Conservation (phyloP, 352 stramenopile genomes). For the Pythium monospermum region DNA sequence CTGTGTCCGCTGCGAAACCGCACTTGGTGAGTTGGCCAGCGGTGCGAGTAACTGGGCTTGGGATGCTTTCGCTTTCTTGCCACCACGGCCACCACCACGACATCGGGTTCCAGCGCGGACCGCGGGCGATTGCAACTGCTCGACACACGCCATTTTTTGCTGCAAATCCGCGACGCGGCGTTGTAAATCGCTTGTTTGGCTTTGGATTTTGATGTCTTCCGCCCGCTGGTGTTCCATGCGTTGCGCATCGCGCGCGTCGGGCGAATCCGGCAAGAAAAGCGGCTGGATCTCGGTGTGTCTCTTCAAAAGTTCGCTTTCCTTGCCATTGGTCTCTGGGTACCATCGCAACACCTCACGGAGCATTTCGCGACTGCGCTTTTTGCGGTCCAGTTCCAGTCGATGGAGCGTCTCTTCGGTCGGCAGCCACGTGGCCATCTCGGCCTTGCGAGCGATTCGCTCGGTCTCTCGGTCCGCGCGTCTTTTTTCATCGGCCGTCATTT, state of each 20-base stretch:
- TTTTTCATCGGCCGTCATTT: slow-evolving; percentile 39
- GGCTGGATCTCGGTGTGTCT: slow-evolving; percentile 32
- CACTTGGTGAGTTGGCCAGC: too few relatives aligned
- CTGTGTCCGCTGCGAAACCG: too few relatives aligned
- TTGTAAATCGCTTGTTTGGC: slow-evolving; percentile 9
- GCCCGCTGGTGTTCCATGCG: slow-evolving; percentile 21
- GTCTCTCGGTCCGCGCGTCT: slow-evolving; percentile 43
- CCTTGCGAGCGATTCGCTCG: slow-evolving; percentile 34
- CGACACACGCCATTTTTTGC: slow-evolving; percentile 17
- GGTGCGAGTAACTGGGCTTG: background rate
- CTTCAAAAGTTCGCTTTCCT: background rate
- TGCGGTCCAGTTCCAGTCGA: slow-evolving; percentile 26
- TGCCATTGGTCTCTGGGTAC: slow-evolving; percentile 23
- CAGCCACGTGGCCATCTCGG: slow-evolving; percentile 58
- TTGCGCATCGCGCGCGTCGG: slow-evolving; percentile 2
- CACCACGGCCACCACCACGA: background rate
- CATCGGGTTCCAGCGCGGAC: background rate
- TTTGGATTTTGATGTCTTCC: background rate
- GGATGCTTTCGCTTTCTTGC: background rate
- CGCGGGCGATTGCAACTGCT: slow-evolving; percentile 1
- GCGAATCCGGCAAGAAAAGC: slow-evolving; percentile 24
- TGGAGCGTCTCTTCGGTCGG: slow-evolving; percentile 27
- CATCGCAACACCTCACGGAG: slow-evolving; percentile 46
- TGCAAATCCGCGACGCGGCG: slow-evolving; percentile 13
- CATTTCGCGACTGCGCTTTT: slow-evolving; percentile 35